Conservation (phyloP, 345 rosid genomes). For the Iberis pinnata region DNA sequence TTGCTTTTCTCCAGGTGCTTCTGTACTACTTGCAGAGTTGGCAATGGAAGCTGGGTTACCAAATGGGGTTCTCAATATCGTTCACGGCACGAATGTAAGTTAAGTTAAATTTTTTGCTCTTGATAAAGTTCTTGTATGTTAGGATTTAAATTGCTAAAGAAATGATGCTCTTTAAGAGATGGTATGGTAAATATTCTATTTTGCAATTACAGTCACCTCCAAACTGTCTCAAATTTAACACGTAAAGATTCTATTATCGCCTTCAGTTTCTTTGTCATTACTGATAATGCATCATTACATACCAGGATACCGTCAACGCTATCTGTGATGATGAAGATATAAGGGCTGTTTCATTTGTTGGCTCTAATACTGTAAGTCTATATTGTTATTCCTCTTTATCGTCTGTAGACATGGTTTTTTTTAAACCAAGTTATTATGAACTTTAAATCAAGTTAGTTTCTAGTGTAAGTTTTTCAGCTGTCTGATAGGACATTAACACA, state of each 20-base stretch:
- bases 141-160: background rate
- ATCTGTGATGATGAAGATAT: constrained; percentile 81
- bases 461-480: background rate
- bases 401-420: background rate
- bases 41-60: constrained; percentile 98
- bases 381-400: background rate
- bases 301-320: constrained; percentile 83
- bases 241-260: too few species aligned
- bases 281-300: constrained; percentile 10
- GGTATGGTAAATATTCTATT: background rate
- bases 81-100: constrained; percentile 84
- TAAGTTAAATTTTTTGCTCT: constrained; percentile 7
- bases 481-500: background rate
- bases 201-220: too few species aligned
- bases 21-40: constrained; percentile 79
- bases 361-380: constrained; percentile 86
- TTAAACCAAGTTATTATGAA: background rate
- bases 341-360: constrained; percentile 90
- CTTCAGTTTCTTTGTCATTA: background rate
- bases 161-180: background rate
- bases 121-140: background rate
- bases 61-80: constrained; percentile 76
- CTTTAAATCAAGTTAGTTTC: background rate
- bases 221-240: too few species aligned
- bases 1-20: constrained; percentile 59